Conservation (phyloP, 1,139 yeast species). For the Taphrina communis region DNA sequence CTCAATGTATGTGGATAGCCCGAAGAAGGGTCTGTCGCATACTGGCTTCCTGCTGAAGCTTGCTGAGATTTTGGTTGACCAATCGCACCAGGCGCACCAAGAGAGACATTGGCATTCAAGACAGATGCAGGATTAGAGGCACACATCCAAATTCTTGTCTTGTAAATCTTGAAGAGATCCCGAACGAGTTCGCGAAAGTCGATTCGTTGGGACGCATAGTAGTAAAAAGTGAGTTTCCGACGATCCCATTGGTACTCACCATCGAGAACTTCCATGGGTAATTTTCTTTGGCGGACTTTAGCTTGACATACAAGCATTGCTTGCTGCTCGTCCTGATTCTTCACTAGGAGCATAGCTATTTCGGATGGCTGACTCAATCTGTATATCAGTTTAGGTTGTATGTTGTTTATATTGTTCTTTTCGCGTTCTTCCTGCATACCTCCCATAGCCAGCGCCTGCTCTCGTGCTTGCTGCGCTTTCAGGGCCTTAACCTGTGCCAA, state of each 20-base stretch:
- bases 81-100: constrained; percentile 33
- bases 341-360: constrained; percentile 63
- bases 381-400: constrained; percentile 72
- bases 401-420: constrained; percentile 46
- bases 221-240: constrained; percentile 89
- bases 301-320: constrained; percentile 67
- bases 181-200: constrained; percentile 92
- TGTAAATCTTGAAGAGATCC: constrained; percentile 88
- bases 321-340: constrained; percentile 72
- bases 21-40: neutral
- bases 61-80: constrained; percentile 20
- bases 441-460: constrained; percentile 66
- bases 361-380: constrained; percentile 71
- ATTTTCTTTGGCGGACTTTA: constrained; percentile 60
- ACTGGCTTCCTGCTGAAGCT: neutral
- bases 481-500: constrained; percentile 80
- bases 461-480: constrained; percentile 78
- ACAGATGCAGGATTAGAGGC: constrained; percentile 59
- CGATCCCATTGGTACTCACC: constrained; percentile 97
- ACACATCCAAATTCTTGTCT: constrained; percentile 97
- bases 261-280: constrained; percentile 62
- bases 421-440: constrained; percentile 50
- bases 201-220: constrained; percentile 73
- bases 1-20: neutral
- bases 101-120: constrained; percentile 9